These are phyloP conservation scores for Thecaphora thlaspeos DNA, from an alignment of 1,284 basidiomycete species.

Conservation along the genomic window DNA sequence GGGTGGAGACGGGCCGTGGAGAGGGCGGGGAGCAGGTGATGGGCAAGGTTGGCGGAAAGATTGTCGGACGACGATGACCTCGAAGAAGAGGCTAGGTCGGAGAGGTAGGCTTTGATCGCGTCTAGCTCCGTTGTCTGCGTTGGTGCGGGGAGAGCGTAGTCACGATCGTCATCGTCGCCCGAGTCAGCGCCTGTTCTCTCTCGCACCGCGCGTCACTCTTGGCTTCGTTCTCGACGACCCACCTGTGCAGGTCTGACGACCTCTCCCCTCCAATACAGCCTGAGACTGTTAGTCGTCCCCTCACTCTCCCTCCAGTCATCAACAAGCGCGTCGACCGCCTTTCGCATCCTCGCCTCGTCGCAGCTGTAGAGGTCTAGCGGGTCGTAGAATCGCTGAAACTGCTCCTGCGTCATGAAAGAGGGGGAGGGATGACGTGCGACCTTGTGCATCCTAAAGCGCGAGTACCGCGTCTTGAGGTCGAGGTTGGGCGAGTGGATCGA, in stretches of 20 bases:
- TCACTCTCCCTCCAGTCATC: slow-evolving; percentile 12
- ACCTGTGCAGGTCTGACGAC: slow-evolving; percentile 11
- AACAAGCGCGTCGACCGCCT: slow-evolving; percentile 19
- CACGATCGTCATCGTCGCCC: too few relatives aligned
- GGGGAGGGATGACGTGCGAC: slow-evolving; percentile 7
- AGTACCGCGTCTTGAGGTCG: slow-evolving; percentile 25
- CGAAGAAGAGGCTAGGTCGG: not conserved
- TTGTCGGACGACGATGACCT: not conserved
- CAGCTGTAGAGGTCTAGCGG: slow-evolving; percentile 31
- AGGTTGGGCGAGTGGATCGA: slow-evolving; percentile 13
- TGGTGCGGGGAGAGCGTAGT: not conserved
- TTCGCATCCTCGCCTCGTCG: slow-evolving; percentile 6
- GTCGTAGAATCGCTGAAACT: slow-evolving; percentile 24
- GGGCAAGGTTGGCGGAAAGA: slow-evolving; percentile 1
- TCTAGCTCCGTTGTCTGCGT: not conserved
- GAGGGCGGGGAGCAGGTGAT: slow-evolving; percentile 6
- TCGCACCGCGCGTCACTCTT: not conserved
- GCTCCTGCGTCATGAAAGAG: slow-evolving; percentile 1
- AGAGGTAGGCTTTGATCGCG: not conserved
- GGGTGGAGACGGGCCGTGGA: not conserved
- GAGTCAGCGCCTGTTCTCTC: too few relatives aligned
- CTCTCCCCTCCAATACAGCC: slow-evolving; percentile 30
- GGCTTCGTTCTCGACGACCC: not conserved
- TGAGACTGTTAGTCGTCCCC: slow-evolving; percentile 25
- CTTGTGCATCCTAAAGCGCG: slow-evolving; percentile 28